These are phyloP conservation scores for Gossypium lobatum DNA, from an alignment of 441 rosid genomes.

Conservation along the genomic window DNA sequence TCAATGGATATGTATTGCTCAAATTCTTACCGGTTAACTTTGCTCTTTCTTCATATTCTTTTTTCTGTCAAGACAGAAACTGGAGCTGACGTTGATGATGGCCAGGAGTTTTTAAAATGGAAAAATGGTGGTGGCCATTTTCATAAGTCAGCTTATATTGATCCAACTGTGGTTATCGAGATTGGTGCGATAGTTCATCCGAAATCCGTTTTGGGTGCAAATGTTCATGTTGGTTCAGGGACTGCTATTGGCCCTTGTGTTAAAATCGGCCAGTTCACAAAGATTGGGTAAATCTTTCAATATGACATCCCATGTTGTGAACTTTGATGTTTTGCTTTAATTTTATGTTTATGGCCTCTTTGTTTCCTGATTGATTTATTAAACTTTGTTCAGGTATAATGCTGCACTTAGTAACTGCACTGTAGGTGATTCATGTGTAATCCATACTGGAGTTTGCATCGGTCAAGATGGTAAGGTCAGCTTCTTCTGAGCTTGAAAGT, in stretches of 20 bases:
- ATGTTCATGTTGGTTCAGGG: constrained; percentile 55
- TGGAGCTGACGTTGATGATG: constrained; percentile 8
- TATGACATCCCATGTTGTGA: not conserved
- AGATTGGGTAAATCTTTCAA: constrained; percentile 35
- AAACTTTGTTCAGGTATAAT: constrained; percentile 35
- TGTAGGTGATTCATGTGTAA: constrained; percentile 52
- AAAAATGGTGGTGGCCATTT: constrained; percentile 52
- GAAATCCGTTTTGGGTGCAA: constrained; percentile 37
- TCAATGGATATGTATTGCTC: not conserved
- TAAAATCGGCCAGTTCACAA: constrained; percentile 41
- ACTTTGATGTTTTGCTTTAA: not conserved
- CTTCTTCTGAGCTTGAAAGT: constrained; percentile 12
- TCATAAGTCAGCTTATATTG: constrained; percentile 47
- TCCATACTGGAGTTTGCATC: constrained; percentile 67
- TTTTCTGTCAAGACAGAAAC: constrained; percentile 20
- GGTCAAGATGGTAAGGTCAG: constrained; percentile 64
- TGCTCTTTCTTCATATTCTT: not conserved
- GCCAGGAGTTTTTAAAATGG: constrained; percentile 36
- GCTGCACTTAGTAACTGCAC: constrained; percentile 53
- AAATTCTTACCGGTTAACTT: not conserved
- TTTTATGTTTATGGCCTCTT: not conserved
- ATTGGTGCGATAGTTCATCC: constrained; percentile 51
- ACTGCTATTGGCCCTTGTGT: constrained; percentile 59
- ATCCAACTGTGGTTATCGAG: constrained; percentile 42
- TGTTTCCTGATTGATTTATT: not conserved